Evolutionary conservation across 2,329 filamentous ascomycete species (phyloP), one percentile per base, ranked within the genome.

Genomic region (Colletotrichum horii): DNA sequence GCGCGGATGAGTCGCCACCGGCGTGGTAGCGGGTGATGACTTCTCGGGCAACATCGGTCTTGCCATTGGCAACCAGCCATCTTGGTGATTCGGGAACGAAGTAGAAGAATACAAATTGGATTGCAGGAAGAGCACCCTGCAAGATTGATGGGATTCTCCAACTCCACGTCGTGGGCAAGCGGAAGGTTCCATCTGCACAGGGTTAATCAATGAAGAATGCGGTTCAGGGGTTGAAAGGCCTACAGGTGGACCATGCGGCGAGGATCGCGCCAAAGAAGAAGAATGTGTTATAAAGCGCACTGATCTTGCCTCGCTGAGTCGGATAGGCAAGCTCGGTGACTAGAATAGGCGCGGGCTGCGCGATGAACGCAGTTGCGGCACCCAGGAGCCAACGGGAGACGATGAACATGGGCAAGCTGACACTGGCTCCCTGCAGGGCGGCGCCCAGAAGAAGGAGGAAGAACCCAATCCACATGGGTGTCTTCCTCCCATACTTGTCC

Each of bases 81-180:
- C 92, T 84, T 4, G 92, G 92, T 4, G 89, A 92, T 79, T 93
- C 92, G 0, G 92, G 92, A 2, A 93, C 69, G 19, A 66, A 70
- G 48, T 62, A 76, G 60, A 72, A 66, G 32, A 75, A 65, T 2
- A 32, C 43, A 30, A 67, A 48, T 15, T 77, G 74, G 3, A 76
- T 28, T 7, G 74, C 70, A 8, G 84, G 78, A 91, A 87, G 70
- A 85, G 90, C 8, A 87, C 78, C 78, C 28, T 83, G 82, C 32
- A 83, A 72, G 3, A 79, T 58, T 1, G 78, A 80, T 1, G 80
- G 81, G 8, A 82, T 77, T 4, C 80, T 66, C 81, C 81, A 82
- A 15, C 79, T 76, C 80, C 80, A 81, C 11, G 75, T 75, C 36
- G 78, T 83, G 0, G 81, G 77, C 30, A 89, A 87, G 2, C 82